Percentiles rank a stretch among this genome's conserved stretches.
phyloP scores from a whole-genome alignment of 116 monocot genomes.

The Zostera marina region DNA sequence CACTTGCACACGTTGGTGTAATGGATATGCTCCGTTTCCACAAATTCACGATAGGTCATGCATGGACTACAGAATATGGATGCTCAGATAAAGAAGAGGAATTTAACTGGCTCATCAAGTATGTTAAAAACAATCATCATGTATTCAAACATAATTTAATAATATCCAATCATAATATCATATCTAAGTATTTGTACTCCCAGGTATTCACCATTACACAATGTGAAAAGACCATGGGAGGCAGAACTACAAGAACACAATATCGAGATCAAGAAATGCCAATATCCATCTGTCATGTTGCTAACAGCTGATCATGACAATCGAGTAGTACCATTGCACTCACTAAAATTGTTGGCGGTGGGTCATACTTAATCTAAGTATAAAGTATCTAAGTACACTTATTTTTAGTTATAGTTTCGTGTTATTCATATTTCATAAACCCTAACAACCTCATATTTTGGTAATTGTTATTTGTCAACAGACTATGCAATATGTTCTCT shows the following conservation, averaged over 20 bases:
- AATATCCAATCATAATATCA: not conserved
- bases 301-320: conserved; percentile 98
- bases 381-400: not conserved
- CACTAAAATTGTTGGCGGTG: conserved; percentile 88
- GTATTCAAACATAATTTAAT: not conserved
- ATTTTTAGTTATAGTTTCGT: not conserved
- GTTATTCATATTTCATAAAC: not conserved
- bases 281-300: conserved; percentile 86
- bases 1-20: conserved; percentile 94
- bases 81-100: conserved; percentile 86
- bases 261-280: conserved; percentile 12
- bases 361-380: conserved; percentile 11
- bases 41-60: conserved; percentile 98
- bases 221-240: conserved; percentile 84
- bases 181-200: not conserved
- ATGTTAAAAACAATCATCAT: conserved; percentile 7
- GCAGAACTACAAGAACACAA: conserved; percentile 1
- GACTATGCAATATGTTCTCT: conserved; percentile 80
- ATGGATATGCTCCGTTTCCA: conserved; percentile 99
- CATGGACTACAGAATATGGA: conserved; percentile 93
- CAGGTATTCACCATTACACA: conserved; percentile 97
- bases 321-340: conserved; percentile 88
- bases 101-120: conserved; percentile 86
- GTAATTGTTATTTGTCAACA: conserved; percentile 5
- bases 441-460: not conserved